Base-by-base conservation (phyloP, 2,329 filamentous ascomycete genomes). In the Pleurostoma richardsiae region DNA sequence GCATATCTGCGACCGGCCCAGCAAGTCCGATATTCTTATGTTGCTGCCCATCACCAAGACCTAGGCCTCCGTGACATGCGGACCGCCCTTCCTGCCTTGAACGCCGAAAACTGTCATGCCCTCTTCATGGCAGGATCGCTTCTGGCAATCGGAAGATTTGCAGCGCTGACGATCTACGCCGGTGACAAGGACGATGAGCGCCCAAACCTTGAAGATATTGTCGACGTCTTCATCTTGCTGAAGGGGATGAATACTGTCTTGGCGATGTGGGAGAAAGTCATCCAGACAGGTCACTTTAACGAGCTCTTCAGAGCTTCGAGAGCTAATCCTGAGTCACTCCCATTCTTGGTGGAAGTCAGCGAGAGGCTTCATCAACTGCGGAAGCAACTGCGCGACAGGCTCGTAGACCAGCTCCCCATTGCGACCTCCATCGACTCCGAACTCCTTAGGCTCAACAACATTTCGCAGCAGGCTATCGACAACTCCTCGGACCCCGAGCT, bases 41-140 rank as follows among this genome's bases (percentile, higher is more conserved):
- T 55, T 19, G 64, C 61, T 1, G 61, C 62, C 1, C 59, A 63
- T 6, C 64, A 66, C 27, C 64, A 66, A 39, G 62, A 54, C 42
- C 53, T 59, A 11, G 60, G 63, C 6, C 56, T 63, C 3, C 51
- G 53, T 19, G 63, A 62, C 2, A 53, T 68, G 41, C 56, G 63
- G 0, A 53, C 47, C 4, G 53, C 54, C 0, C 48, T 68, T 2
- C 30, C 54, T 1, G 46, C 53, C 5, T 54, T 67, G 28, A 56
- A 46, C 6, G 51, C 54, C 1, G 57, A 62, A 1, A 64, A 56
- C 39, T 66, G 60, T 33, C 57, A 64, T n/a, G 56, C 63, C 1
- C 54, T 64, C 3, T 68, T 68, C 44, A 48, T 60, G 3, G 54
- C 62, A 1, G 58, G 64, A 0, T 63, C 61, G 2, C 30, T 68